A percentile compares a stretch with the other conserved stretches of the same genome.
phyloP scores from a whole-genome alignment of 1,284 basidiomycete species.

The Tylopilus orsonianus region DNA sequence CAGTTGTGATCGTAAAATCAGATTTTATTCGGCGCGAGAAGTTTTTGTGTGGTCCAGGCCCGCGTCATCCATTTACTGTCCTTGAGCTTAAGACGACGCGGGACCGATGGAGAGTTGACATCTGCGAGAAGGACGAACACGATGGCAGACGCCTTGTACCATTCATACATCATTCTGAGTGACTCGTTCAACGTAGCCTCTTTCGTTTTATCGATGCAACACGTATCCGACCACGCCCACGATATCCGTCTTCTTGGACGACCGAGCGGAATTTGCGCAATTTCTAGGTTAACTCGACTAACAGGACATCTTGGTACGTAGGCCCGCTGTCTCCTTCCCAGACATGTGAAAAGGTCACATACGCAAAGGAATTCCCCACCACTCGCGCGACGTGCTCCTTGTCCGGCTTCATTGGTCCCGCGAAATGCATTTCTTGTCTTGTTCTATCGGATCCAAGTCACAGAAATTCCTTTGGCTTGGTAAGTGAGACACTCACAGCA shows the following conservation, averaged over 20 bases:
- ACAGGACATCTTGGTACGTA: too few relatives aligned
- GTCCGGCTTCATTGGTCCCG: not conserved
- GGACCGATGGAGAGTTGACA: not conserved
- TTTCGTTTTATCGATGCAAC: not conserved
- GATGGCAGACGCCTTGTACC: not conserved
- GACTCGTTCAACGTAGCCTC: not conserved
- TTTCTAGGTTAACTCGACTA: too few relatives aligned
- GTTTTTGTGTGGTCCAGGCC: constrained; percentile 21
- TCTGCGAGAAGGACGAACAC: not conserved
- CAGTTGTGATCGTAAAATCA: constrained; percentile 8
- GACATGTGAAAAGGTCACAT: constrained; percentile 12
- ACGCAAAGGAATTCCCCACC: constrained; percentile 5
- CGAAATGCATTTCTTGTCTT: not conserved
- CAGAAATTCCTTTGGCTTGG: too few relatives aligned
- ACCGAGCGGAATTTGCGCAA: not conserved
- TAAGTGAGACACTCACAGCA: not conserved
- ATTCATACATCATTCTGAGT: not conserved
- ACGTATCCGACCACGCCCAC: not conserved
- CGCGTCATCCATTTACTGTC: constrained; percentile 12
- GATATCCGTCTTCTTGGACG: not conserved
- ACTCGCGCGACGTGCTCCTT: not conserved
- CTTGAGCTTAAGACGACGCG: constrained; percentile 5
- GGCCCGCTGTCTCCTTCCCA: too few relatives aligned
- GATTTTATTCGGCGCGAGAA: constrained; percentile 15
- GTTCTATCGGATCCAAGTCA: not conserved